Evolutionary conservation across 2,329 filamentous ascomycete genomes (phyloP), one percentile per base, ranked within the genome.

Genomic region (Diaporthe citrichinensis): DNA sequence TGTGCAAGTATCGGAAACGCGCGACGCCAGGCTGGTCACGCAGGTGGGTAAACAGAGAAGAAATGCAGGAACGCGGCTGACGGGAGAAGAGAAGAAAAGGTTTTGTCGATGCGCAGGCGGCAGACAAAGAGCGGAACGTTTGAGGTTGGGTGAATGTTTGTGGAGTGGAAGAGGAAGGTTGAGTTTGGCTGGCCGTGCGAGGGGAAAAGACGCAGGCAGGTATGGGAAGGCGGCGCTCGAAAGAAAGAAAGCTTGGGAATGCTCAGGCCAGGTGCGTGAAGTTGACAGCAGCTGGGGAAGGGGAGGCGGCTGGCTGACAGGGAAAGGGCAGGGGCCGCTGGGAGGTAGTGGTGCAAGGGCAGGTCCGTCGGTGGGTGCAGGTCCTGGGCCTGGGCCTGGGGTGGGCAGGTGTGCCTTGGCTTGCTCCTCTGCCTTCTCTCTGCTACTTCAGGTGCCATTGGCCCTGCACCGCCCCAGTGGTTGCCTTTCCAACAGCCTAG

Each of bases 231-330:
- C 73, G 75, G 62, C 75, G 73, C 23, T 51, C 9, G 25, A 51
- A 44, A 39, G 78, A 73, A 61, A 67, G 74, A 67, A 75, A 77
- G 76, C 76, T 77, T 74, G 78, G 46, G 58, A 65, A 65, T 65
- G 71, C 71, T 65, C 46, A 62, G 58, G 57, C 58, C 71, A 65
- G 71, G 44, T 28, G 36, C 12, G 15, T 77, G 80, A 78, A 76
- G 78, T 80, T 78, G 78, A 77, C 75, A 74, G 75, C 53, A 76
- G 77, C 73, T 53, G 36, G 28, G 65, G 44, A n/a, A 51, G 62
- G 14, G 25, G 65, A 41, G 55, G 34, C 55, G 59, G n/a, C 59
- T 62, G 59, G 59, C 39, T 46, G 25, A 34, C 25, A 31, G n/a
- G 71, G 57, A 53, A 62, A 44, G 39, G 44, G 46, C 36, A 57